Percentiles rank a stretch among this genome's conserved stretches.
These are phyloP conservation scores for Coemansia asiatica DNA, from an alignment of 192 early-diverging fungal genomes.

Conservation along the genomic window DNA sequence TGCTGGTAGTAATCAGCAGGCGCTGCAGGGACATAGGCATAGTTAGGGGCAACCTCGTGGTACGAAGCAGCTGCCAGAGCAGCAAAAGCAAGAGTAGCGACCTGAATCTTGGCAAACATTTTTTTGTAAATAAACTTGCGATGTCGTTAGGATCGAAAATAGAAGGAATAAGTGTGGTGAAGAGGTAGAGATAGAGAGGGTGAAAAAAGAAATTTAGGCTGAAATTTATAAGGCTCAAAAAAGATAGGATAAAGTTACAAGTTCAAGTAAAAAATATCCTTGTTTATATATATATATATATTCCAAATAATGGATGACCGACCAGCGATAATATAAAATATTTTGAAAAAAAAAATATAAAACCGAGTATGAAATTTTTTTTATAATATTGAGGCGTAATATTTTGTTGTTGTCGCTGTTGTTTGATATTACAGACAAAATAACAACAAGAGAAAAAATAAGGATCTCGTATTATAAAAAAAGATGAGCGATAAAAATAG, in stretches of 20 bases:
- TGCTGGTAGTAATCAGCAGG: conserved; percentile 16
- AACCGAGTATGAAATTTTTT: background rate
- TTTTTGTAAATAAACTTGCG: background rate
- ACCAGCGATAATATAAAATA: conserved; percentile 10
- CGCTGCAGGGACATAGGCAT: conserved; percentile 14
- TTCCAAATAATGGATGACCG: conserved; percentile 7
- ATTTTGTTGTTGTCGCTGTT: conserved; percentile 2
- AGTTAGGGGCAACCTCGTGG: conserved; percentile 36
- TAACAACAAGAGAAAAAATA: conserved; percentile 16
- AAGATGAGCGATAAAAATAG: conserved; percentile 3
- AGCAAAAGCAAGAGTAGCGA: conserved; percentile 48
- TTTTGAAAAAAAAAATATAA: background rate
- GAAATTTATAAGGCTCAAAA: conserved; percentile 11
- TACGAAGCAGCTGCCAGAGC: conserved; percentile 43
- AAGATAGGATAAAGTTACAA: background rate
- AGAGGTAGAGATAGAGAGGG: background rate
- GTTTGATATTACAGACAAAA: conserved; percentile 22
- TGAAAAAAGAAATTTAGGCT: background rate
- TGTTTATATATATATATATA: conserved; percentile 12
- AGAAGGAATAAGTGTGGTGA: background rate
- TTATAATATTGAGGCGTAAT: conserved; percentile 6
- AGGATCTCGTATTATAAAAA: background rate
- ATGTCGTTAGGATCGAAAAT: background rate
- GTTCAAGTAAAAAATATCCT: background rate
- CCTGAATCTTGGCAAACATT: conserved; percentile 54